phyloP scores from a whole-genome alignment of 2,329 filamentous ascomycete genomes.

The Trichoderma polysporum region DNA sequence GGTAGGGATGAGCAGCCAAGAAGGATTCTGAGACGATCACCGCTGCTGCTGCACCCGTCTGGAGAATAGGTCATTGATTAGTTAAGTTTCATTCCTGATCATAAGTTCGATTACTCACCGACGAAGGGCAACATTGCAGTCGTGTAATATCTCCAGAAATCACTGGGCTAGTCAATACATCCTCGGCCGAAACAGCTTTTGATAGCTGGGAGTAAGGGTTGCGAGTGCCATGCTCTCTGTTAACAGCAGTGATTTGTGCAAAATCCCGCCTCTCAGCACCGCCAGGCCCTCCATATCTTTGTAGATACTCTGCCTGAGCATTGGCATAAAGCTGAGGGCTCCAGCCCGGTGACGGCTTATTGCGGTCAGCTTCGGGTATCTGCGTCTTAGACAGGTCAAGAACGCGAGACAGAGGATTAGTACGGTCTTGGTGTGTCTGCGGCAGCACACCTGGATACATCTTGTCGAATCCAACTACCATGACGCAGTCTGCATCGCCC shows the following conservation, averaged over 20 bases:
- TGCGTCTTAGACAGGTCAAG: background rate
- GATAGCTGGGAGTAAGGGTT: slow-evolving; percentile 6
- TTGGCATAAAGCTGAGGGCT: slow-evolving; percentile 5
- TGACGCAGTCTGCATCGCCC: background rate
- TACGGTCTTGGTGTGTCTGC: background rate
- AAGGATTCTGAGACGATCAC: background rate
- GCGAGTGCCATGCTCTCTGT: background rate
- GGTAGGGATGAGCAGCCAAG: background rate
- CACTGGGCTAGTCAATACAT: background rate
- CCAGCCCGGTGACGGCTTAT: background rate
- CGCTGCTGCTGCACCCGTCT: background rate
- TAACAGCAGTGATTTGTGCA: background rate
- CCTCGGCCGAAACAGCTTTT: background rate
- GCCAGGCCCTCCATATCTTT: background rate
- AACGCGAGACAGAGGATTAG: background rate
- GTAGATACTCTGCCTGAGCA: background rate
- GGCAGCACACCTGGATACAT: slow-evolving; percentile 8
- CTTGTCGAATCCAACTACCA: slow-evolving; percentile 2
- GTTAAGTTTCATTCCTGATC: accelerated
- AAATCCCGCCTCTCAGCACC: background rate
- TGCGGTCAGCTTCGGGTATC: background rate
- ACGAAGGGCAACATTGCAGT: background rate
- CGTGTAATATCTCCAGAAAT: background rate
- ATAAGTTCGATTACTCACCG: background rate
- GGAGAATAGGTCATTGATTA: no score